phyloP scores from a whole-genome alignment of 768 basidiomycete genomes.

The Rhizopogon salebrosus region DNA sequence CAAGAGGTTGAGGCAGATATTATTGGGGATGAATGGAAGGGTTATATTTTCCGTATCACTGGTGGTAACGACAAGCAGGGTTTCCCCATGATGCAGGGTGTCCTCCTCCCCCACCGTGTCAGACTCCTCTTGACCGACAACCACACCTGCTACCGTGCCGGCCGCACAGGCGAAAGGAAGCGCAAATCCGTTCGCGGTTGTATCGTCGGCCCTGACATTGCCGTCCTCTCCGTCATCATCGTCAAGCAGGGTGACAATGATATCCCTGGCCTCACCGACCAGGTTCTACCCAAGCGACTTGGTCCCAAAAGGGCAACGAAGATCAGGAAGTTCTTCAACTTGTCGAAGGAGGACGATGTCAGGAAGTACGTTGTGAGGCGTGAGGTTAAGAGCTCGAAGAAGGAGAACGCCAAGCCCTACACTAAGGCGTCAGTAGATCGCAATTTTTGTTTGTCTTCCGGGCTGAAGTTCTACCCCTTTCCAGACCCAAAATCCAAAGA shows the following conservation, averaged over 20 bases:
- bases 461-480: conserved; percentile 2
- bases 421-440: conserved; percentile 80
- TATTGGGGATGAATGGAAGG: conserved; percentile 94
- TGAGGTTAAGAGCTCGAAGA: conserved; percentile 87
- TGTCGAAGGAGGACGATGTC: conserved; percentile 97
- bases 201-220: conserved; percentile 96
- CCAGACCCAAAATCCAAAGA: conserved; percentile 93
- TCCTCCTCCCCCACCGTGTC: conserved; percentile 91
- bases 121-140: conserved; percentile 90
- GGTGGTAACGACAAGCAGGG: conserved; percentile 99
- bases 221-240: conserved; percentile 88
- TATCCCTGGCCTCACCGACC: conserved; percentile 89
- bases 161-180: conserved; percentile 93
- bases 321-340: conserved; percentile 97
- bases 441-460: background rate
- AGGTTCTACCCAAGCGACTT: conserved; percentile 87
- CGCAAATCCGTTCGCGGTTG: conserved; percentile 98
- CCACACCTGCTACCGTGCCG: conserved; percentile 95
- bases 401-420: conserved; percentile 87
- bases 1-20: conserved; percentile 91
- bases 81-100: conserved; percentile 99
- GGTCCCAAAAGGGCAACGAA: conserved; percentile 97
- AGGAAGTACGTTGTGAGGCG: conserved; percentile 94
- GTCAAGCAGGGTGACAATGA: conserved; percentile 94
- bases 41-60: conserved; percentile 94